phyloP scores from a whole-genome alignment of 1,284 basidiomycete genomes.

The Pterulicium gracile region DNA sequence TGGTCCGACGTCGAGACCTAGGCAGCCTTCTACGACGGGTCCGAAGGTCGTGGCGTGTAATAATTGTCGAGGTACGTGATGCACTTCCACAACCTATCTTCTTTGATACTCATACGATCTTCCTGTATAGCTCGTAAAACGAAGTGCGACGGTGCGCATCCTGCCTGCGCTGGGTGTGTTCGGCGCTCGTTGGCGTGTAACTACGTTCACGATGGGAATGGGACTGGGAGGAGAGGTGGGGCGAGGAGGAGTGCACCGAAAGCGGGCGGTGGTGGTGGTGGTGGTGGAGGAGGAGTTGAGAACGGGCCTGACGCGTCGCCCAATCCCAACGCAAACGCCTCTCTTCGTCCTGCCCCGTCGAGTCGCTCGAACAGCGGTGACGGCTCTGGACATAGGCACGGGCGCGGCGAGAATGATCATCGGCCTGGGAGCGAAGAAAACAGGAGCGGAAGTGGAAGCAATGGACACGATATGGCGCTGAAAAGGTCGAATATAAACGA shows the following conservation, averaged over 20 bases:
- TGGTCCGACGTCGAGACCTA: conserved; percentile 39
- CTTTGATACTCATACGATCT: conserved; percentile 9
- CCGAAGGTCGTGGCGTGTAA: conserved; percentile 79
- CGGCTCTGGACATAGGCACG: too few relatives aligned
- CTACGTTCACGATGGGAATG: conserved; percentile 55
- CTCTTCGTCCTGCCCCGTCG: conserved; percentile 33
- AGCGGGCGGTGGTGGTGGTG: conserved; percentile 32
- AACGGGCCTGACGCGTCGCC: conserved; percentile 30
- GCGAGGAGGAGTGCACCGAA: conserved; percentile 22
- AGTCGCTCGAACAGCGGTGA: conserved; percentile 25
- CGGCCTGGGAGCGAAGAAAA: too few relatives aligned
- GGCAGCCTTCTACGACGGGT: conserved; percentile 54
- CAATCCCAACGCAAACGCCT: conserved; percentile 42
- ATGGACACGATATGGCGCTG: too few relatives aligned
- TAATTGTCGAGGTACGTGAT: conserved; percentile 62
- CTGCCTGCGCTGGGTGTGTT: conserved; percentile 67
- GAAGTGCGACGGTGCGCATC: conserved; percentile 71
- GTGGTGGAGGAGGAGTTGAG: conserved; percentile 34
- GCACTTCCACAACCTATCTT: conserved; percentile 5
- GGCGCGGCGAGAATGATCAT: too few relatives aligned
- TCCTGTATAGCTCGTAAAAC: conserved; percentile 61
- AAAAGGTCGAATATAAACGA: too few relatives aligned
- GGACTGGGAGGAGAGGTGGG: conserved; percentile 21
- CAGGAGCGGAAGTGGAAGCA: too few relatives aligned
- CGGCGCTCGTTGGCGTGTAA: conserved; percentile 63